Percentiles rank a stretch among this genome's conserved stretches.
Evolutionary conservation across 306 rosid genomes (phyloP).

Genomic region (Cucurbita argyrosperma): DNA sequence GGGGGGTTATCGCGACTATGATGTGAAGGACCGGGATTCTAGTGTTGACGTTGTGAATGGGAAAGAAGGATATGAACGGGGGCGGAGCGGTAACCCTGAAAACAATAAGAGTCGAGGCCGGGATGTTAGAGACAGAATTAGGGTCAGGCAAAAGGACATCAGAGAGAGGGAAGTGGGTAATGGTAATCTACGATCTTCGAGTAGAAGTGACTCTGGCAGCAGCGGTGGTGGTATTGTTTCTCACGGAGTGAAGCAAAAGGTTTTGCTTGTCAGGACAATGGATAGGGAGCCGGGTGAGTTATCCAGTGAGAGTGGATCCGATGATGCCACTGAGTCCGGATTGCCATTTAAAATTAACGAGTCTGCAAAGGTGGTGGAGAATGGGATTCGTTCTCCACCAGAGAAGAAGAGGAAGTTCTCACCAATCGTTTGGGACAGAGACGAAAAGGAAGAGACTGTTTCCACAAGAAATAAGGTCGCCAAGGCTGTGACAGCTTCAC

Average conservation of each 20-base stretch:
- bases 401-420: slow-evolving; percentile 87
- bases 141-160: slow-evolving; percentile 44
- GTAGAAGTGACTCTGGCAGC: slow-evolving; percentile 62
- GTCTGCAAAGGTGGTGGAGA: slow-evolving; percentile 24
- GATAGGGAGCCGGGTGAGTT: slow-evolving; percentile 95
- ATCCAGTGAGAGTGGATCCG: slow-evolving; percentile 92
- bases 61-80: slow-evolving; percentile 55
- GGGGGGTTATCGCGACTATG: slow-evolving; percentile 66
- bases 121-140: slow-evolving; percentile 47
- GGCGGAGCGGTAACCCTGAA: slow-evolving; percentile 33
- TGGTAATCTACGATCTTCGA: slow-evolving; percentile 41
- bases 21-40: slow-evolving; percentile 60
- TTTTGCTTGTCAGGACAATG: slow-evolving; percentile 22
- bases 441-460: slow-evolving; percentile 37
- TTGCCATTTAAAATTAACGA: slow-evolving; percentile 20
- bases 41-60: slow-evolving; percentile 32
- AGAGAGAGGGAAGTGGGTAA: slow-evolving; percentile 43
- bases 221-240: slow-evolving; percentile 26
- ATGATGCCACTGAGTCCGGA: slow-evolving; percentile 62
- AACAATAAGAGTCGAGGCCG: slow-evolving; percentile 30
- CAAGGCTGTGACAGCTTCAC: slow-evolving; percentile 19
- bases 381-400: slow-evolving; percentile 22
- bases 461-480: slow-evolving; percentile 31
- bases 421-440: slow-evolving; percentile 87
- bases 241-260: slow-evolving; percentile 48